Evolutionary conservation across 495 filamentous ascomycete species (phyloP), one percentile per base, ranked within the genome.

Genomic region (Physcia stellaris): DNA sequence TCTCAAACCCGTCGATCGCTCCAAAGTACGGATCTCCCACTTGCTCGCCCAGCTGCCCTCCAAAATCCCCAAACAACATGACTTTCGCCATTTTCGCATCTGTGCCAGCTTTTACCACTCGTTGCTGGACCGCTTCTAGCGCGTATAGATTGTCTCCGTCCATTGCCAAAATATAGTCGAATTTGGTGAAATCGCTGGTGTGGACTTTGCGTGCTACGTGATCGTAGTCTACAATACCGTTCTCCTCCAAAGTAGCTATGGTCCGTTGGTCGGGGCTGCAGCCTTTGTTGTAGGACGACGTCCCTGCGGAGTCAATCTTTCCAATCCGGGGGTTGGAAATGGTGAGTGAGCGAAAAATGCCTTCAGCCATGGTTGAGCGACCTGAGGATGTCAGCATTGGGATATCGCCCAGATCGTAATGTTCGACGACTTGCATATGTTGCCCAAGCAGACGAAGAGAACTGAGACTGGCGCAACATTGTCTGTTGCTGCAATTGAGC

Each of bases 131-230:
- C 20, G 74, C 63, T 43, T 75, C 47, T 43, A 95, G 57, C 49
- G 94, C 77, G 23, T 64, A 58, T 7, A 88, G 58, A 54, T 95
- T 96, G n/a, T 72, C 65, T 23, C 79, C 65, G 55, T 96, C 90
- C 90, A 98, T 98, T 28, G 84, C 87, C 36, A 98, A 68, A 39
- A 98, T 75, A 53, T 88, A 98, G 56, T 96, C 86, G 50, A 94
- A 96, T 4, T 70, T 68, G 17, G 70, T 54, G 49, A 96, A 94
- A 57, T 98, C 82, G 2, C 66, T 61, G 13, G 65, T 55, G 30
- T 61, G 64, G 51, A 94, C 72, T 57, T 81, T 81, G 24, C 86
- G 73, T 7, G 87, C 88, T 2, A 58, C 60, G 55, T 98, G 90
- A 3, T 62, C 57, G 54, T 92, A 94, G 46, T 79, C 66, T 6